phyloP scores from a whole-genome alignment of 352 stramenopile genomes.

The Detonula confervacea region DNA sequence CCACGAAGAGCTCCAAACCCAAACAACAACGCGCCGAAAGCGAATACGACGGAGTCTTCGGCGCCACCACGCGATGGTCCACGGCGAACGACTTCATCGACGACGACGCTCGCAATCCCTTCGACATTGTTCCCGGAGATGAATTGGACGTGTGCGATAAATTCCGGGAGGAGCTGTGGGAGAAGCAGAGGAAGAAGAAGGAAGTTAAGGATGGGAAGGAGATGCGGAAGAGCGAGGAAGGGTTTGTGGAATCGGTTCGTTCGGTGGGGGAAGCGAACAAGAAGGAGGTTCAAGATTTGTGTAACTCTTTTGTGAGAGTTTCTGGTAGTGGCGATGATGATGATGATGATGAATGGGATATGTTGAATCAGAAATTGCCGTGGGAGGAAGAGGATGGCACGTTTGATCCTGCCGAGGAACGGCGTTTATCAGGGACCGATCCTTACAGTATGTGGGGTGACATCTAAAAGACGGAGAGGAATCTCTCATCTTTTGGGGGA shows the following conservation, averaged over 20 bases:
- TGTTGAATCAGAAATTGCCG: conserved; percentile 17
- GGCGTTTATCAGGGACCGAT: conserved; percentile 35
- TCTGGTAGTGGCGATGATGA: background rate
- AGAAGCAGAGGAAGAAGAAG: conserved; percentile 11
- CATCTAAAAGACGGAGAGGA: conserved; percentile 20
- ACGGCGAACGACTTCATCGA: background rate
- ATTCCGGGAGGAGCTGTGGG: conserved; percentile 14
- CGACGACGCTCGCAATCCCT: conserved; percentile 15
- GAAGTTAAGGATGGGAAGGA: background rate
- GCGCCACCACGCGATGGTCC: conserved; percentile 39
- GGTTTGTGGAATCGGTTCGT: conserved; percentile 15
- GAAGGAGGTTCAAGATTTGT: conserved; percentile 18
- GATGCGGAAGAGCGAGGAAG: conserved; percentile 4
- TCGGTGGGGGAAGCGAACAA: background rate
- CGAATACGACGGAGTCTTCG: conserved; percentile 44
- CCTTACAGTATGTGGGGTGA: conserved; percentile 34
- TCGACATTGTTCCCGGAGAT: conserved; percentile 17
- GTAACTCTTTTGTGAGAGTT: background rate
- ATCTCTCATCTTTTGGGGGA: no score
- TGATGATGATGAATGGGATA: background rate
- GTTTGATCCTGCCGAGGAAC: conserved; percentile 33
- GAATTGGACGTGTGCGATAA: conserved; percentile 23
- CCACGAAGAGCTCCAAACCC: background rate
- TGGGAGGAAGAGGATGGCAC: conserved; percentile 24
- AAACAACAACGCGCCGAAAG: background rate